Evolutionary conservation across 192 early-diverging fungal genomes (phyloP), one percentile per base, ranked within the genome.

Genomic region (Geranomyces michiganensis): DNA sequence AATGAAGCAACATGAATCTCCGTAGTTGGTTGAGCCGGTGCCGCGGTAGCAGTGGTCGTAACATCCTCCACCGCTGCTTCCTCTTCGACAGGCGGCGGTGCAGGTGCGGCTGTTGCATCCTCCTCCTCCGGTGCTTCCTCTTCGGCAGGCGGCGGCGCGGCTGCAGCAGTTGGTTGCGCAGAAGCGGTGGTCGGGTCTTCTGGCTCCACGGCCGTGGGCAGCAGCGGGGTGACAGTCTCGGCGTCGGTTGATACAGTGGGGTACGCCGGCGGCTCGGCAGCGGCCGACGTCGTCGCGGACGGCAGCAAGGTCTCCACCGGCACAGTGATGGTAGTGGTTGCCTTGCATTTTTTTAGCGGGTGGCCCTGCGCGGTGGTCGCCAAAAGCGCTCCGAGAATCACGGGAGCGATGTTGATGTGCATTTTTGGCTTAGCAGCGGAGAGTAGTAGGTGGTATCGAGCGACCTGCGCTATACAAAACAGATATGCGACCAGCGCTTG

Each of bases 21-120:
- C 8, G 51, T 27, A 4, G 19, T 14, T 55, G 3, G 21, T 8
- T n/a, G 21, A 24, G 51, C 21, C 51, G 15, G 51, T n/a, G n/a
- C 51, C 21, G 26, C 51, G 51, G 51, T 15, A n/a, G 19, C 21
- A 8, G 51, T 6, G 26, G 19, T 6, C 6, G 51, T 15, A n/a
- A 8, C 26, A 8, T n/a, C 51, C 3, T 55, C 26, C n/a, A n/a
- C n/a, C n/a, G n/a, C n/a, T n/a, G n/a, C n/a, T n/a, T n/a, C n/a
- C n/a, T n/a, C n/a, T n/a, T n/a, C n/a, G n/a, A n/a, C n/a, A n/a
- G 51, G 51, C 51, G 26, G 51, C 51, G 15, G 51, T 41, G 36
- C 51, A 55, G 51, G 6, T 3, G 19, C 14, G 6, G 51, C 51
- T 9, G 51, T 15, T 7, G 51, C 51, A n/a, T 55, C 26, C 3